Base-by-base conservation (phyloP, 345 rosid species). In the Conringia planisiliqua region DNA sequence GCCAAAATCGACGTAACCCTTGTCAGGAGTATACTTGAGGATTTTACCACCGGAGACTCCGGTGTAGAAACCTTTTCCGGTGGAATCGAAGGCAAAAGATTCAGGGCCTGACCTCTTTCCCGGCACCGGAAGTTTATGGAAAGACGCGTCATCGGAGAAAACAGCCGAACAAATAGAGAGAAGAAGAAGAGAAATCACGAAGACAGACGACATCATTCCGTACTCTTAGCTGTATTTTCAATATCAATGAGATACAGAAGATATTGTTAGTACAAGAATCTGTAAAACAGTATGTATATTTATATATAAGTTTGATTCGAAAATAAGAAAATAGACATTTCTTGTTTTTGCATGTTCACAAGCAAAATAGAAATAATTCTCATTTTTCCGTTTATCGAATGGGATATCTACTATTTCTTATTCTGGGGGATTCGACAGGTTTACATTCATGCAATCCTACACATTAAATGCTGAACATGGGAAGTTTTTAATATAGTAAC, bases 11-110 rank as follows among this genome's bases (percentile, higher is more conserved):
- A 57, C 76, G 39, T 12, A 77, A 46, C 80, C 80, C 1, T 65
- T 55, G 3, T 47, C 66, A 5, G 80, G 76, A n/a, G 48, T 20
- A 35, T 78, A 83, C 35, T 71, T 79, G 57, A 83, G 79, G 74
- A 78, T 78, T 58, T 83, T 78, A 35, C 85, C 89, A 60, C 82
- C 85, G 5, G 79, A 67, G 71, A 82, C 74, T 9, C 87, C 84
- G 14, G 84, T 80, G 73, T 78, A 83, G 57, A 80, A 76, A n/a
- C 79, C 82, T 16, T 43, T 42, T 4, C 77, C 68, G 54, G 63
- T 32, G 42, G 73, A 8, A 22, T 78, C 77, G 42, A 72, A 72
- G 32, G 81, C 81, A 13, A 72, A 72, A 29, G 81, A 46, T 66
- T 78, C 81, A 47, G 73, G 81, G 24, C 81, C 81, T 44, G 76